Percentiles rank a stretch among this genome's conserved stretches.
Evolutionary conservation across 345 rosid species (phyloP).

Genomic region (Bruguiera parviflora): DNA sequence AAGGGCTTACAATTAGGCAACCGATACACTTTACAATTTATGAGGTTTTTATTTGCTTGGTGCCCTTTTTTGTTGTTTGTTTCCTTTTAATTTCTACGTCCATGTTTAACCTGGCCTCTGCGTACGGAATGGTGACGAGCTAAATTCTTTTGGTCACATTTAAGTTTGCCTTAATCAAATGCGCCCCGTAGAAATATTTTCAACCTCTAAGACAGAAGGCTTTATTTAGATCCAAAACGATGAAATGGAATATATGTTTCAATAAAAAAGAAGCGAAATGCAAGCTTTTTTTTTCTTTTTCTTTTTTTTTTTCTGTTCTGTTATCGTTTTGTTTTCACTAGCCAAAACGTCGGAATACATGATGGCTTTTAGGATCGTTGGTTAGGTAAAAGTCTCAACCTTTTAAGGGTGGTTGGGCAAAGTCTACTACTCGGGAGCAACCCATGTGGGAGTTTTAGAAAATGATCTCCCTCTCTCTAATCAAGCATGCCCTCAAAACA

Average conservation of each 20-base stretch:
- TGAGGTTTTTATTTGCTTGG: no score
- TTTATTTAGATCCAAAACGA: background rate
- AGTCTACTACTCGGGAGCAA: constrained; percentile 23
- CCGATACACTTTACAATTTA: no score
- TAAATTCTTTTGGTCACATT: background rate
- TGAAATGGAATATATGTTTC: constrained; percentile 20
- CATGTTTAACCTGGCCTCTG: no score
- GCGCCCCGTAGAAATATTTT: background rate
- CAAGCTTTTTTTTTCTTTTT: background rate
- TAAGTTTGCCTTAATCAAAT: no score
- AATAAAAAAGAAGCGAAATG: constrained; percentile 1
- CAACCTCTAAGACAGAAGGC: constrained; percentile 1
- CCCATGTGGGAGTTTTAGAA: constrained; percentile 25
- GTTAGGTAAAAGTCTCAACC: background rate
- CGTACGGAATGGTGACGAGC: no score
- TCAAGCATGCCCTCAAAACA: no score
- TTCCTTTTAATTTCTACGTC: background rate
- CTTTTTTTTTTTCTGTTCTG: no score
- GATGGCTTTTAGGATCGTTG: no score
- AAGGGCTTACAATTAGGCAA: no score
- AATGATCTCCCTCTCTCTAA: background rate
- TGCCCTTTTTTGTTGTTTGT: no score
- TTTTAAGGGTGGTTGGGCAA: constrained; percentile 12
- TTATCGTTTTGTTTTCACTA: constrained; percentile 18
- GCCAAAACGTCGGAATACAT: background rate